A percentile compares a stretch with the other conserved stretches of the same genome.
Conservation (phyloP, 345 rosid genomes). For the Chamaenerion angustifolium region DNA sequence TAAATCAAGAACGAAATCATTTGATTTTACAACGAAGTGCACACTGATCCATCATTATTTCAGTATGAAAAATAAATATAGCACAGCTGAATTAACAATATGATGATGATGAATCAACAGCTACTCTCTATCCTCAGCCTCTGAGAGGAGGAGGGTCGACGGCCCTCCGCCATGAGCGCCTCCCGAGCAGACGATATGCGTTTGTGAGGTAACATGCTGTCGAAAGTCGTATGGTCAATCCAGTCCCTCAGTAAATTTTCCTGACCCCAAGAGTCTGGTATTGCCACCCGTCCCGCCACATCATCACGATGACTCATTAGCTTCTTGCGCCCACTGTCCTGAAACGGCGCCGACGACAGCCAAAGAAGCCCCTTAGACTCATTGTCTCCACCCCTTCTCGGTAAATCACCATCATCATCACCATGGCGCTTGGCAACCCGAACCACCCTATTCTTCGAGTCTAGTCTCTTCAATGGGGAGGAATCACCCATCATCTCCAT, state of each 20-base stretch:
- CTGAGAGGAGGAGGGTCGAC: no score
- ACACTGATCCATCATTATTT: no score
- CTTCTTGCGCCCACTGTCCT: conserved; percentile 34
- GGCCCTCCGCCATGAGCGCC: conserved; percentile 33
- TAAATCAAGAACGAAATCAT: no score
- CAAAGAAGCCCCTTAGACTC: neutral
- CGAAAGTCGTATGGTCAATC: conserved; percentile 50
- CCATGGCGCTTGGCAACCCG: neutral
- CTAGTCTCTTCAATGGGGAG: no score
- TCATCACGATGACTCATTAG: conserved; percentile 51
- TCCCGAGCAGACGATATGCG: conserved; percentile 53
- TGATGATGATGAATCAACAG: no score
- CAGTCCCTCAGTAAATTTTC: conserved; percentile 49
- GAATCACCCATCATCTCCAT: no score
- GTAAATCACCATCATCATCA: neutral
- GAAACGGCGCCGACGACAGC: neutral
- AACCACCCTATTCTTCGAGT: neutral
- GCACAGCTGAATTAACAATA: no score
- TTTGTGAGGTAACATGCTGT: conserved; percentile 26
- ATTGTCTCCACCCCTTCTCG: neutral
- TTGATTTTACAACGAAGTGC: no score
- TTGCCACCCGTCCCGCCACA: conserved; percentile 32
- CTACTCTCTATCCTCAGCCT: no score
- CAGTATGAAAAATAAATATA: no score
- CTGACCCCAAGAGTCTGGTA: conserved; percentile 61